These are phyloP conservation scores for Monosporascus ibericus DNA, from an alignment of 2,329 filamentous ascomycete genomes.

Conservation along the genomic window DNA sequence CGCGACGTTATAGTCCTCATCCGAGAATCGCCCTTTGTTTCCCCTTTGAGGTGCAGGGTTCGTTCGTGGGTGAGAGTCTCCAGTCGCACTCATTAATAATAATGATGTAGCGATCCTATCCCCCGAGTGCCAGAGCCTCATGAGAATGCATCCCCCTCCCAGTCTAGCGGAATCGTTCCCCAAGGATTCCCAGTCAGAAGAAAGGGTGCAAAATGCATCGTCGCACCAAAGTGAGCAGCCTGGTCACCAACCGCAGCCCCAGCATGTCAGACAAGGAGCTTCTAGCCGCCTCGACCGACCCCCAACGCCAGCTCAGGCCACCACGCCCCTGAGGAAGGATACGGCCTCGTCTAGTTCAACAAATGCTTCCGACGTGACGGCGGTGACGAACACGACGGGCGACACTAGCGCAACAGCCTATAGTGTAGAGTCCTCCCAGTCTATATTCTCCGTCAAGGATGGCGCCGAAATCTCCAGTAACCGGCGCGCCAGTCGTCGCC, in stretches of 20 bases:
- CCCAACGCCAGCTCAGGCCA: slow-evolving; percentile 22
- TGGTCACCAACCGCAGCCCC: slow-evolving; percentile 17
- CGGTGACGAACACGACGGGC: slow-evolving; percentile 28
- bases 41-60: neutral
- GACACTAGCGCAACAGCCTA: slow-evolving; percentile 47
- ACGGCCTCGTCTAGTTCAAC: slow-evolving; percentile 49
- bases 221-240: slow-evolving; percentile 1
- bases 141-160: slow-evolving; percentile 29
- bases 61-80: too few species aligned
- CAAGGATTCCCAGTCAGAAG: slow-evolving; percentile 27
- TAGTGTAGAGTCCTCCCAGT: slow-evolving; percentile 48
- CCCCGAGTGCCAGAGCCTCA: slow-evolving; percentile 17
- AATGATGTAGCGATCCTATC: slow-evolving; percentile 24
- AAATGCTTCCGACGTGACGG: slow-evolving; percentile 37
- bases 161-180: slow-evolving; percentile 29
- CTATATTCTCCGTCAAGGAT: slow-evolving; percentile 51
- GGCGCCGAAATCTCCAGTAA: slow-evolving; percentile 46
- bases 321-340: slow-evolving; percentile 36
- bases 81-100: slow-evolving; percentile 6
- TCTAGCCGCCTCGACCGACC: slow-evolving; percentile 21
- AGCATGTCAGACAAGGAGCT: slow-evolving; percentile 19
- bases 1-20: too few species aligned
- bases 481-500: slow-evolving; percentile 50
- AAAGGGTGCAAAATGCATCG: slow-evolving; percentile 23
- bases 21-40: too few species aligned